phyloP scores from a whole-genome alignment of 192 early-diverging fungal species.

The Mycoemilia scoparia region DNA sequence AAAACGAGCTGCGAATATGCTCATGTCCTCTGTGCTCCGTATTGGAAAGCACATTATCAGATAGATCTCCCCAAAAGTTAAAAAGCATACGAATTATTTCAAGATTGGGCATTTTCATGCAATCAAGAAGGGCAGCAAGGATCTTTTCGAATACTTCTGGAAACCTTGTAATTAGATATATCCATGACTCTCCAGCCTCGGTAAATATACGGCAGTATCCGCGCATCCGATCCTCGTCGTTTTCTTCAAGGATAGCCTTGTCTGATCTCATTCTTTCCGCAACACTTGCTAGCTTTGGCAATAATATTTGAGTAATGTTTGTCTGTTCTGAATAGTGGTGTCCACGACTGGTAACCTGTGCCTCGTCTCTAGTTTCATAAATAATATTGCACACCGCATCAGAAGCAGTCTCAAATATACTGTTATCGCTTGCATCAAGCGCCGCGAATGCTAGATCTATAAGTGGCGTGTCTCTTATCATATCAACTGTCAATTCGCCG shows the following conservation, averaged over 20 bases:
- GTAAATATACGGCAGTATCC: slow-evolving; percentile 75
- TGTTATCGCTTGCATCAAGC: slow-evolving; percentile 34
- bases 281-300: slow-evolving; percentile 25
- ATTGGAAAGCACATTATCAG: slow-evolving; percentile 35
- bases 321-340: slow-evolving; percentile 36
- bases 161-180: slow-evolving; percentile 49
- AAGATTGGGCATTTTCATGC: slow-evolving; percentile 56
- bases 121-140: slow-evolving; percentile 66
- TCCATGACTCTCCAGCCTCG: slow-evolving; percentile 77
- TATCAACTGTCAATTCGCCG: slow-evolving; percentile 51
- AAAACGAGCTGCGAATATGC: slow-evolving; percentile 29
- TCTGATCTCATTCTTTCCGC: slow-evolving; percentile 15
- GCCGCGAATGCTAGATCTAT: slow-evolving; percentile 54
- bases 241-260: slow-evolving; percentile 28
- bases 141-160: slow-evolving; percentile 48
- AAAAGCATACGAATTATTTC: slow-evolving; percentile 85
- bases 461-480: slow-evolving; percentile 44
- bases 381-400: slow-evolving; percentile 74
- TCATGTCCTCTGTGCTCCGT: slow-evolving; percentile 31
- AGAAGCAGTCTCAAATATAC: slow-evolving; percentile 63
- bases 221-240: slow-evolving; percentile 64
- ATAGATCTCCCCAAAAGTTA: slow-evolving; percentile 72
- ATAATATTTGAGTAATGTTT: slow-evolving; percentile 41
- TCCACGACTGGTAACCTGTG: too few relatives aligned
- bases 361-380: slow-evolving; percentile 39